Evolutionary conservation across 2,329 filamentous ascomycete genomes (phyloP), one percentile per base, ranked within the genome.

Genomic region (Dothistroma pini): DNA sequence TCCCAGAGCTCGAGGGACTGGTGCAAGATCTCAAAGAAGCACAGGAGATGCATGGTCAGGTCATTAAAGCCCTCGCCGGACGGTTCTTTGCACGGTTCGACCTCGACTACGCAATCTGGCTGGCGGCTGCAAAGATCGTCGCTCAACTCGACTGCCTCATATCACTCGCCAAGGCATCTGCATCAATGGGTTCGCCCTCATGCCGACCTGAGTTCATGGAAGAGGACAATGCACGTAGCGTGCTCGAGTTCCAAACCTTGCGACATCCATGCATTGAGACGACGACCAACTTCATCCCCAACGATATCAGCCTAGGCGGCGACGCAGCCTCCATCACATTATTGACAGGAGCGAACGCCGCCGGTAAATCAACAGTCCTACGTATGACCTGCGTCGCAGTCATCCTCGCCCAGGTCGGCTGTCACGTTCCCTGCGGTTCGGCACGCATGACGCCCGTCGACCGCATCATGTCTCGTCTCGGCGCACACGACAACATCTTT

Each of bases 401-500:
- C 54, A 97, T 99, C 69, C 93, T 99, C 86, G 95, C 95, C 0
- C 95, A 99, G 73, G 89, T 99, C 32, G 95, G 95, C 58, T 97
- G 93, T 75, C 89, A 96, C 68, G 86, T 99, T 1, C 95, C 95
- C 1, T 93, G 91, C 61, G 81, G 84, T 19, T 91, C 87, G 2
- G 95, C 95, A 0, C 86, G 84, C 2, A 82, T 99, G 50, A 97
- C 93, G 0, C 93, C 95, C 0, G 87, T 96, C 2, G 95, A 99
- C 74, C 90, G 95, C 58, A 97, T 99, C 80, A 99, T 99, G 95
- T 97, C 93, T 10, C 91, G 95, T 51, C 86, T 99, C 0, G 95
- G 95, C 10, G 95, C 95, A 53, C 96, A 97, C 71, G 95, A 99
- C 84, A 97, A 97, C 76, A 99, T 99, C 70, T 97, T 99, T 73